Conservation (phyloP, 2,329 filamentous ascomycete species). For the Tympanopsis confertula region DNA sequence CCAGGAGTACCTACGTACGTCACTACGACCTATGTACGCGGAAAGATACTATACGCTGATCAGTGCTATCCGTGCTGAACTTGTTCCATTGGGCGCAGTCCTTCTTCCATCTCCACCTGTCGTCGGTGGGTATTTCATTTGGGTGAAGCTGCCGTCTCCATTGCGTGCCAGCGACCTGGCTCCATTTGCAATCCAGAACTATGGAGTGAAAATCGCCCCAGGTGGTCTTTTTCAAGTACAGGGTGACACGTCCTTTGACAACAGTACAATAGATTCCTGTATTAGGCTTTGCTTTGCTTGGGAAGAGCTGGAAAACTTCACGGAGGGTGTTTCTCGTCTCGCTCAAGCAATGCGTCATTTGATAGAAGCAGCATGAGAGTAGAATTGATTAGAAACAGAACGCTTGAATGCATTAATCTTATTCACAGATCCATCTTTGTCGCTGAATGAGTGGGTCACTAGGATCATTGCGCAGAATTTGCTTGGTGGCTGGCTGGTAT, state of each 20-base stretch:
- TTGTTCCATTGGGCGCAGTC: conserved; percentile 14
- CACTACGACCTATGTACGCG: conserved; percentile 40
- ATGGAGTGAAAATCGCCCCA: conserved; percentile 37
- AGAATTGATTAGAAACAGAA: background rate
- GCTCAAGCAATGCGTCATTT: conserved; percentile 20
- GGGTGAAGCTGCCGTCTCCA: conserved; percentile 38
- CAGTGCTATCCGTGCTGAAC: conserved; percentile 32
- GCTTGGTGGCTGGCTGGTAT: too few species aligned
- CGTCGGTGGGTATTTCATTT: conserved; percentile 52
- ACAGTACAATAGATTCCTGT: conserved; percentile 29
- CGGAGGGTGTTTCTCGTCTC: conserved; percentile 40
- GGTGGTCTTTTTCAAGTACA: conserved; percentile 40
- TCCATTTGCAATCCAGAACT: conserved; percentile 31
- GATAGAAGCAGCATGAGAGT: background rate
- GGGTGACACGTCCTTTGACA: conserved; percentile 14
- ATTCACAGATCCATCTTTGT: too few species aligned
- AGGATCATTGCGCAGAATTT: too few species aligned
- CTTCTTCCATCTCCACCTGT: conserved; percentile 18
- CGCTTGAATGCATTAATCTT: background rate
- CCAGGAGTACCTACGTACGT: conserved; percentile 34
- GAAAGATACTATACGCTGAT: conserved; percentile 35
- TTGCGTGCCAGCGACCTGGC: conserved; percentile 35
- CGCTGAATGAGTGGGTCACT: too few species aligned
- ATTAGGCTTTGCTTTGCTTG: conserved; percentile 41
- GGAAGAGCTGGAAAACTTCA: conserved; percentile 38